phyloP scores from a whole-genome alignment of 2,329 filamentous ascomycete species.

The Trichoderma atroviride region DNA sequence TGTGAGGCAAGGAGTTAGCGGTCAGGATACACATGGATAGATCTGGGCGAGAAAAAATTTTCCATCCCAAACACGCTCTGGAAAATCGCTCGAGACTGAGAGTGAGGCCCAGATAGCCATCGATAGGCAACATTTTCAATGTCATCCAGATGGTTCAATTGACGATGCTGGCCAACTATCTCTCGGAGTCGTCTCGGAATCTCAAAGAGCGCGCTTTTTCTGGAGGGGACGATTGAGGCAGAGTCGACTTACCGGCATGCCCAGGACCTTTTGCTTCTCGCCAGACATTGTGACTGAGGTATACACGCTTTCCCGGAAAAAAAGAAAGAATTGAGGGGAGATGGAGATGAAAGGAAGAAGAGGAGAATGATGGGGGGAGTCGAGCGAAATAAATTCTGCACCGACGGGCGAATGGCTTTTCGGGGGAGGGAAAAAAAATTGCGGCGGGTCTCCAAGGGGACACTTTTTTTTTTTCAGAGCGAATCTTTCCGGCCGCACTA shows the following conservation, averaged over 20 bases:
- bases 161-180: conserved; percentile 27
- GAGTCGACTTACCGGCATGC: conserved; percentile 64
- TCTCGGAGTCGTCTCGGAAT: conserved; percentile 16
- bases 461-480: conserved; percentile 50
- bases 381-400: conserved; percentile 51
- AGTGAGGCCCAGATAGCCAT: neutral
- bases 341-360: conserved; percentile 53
- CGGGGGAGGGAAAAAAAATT: conserved; percentile 54
- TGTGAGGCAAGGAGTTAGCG: conserved; percentile 43
- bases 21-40: conserved; percentile 21
- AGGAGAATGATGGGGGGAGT: conserved; percentile 46
- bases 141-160: conserved; percentile 28
- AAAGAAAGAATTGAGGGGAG: conserved; percentile 65
- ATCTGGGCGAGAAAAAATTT: conserved; percentile 14
- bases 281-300: conserved; percentile 57
- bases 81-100: neutral
- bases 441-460: conserved; percentile 49
- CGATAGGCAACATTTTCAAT: conserved; percentile 8
- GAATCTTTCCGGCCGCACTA: conserved; percentile 44
- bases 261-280: conserved; percentile 62
- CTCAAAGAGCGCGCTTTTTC: conserved; percentile 28
- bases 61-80: conserved; percentile 8
- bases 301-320: conserved; percentile 45
- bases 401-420: conserved; percentile 49
- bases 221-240: conserved; percentile 36